Base-by-base conservation (phyloP, 1,284 basidiomycete genomes). In the Apiotrichum gamsii region DNA sequence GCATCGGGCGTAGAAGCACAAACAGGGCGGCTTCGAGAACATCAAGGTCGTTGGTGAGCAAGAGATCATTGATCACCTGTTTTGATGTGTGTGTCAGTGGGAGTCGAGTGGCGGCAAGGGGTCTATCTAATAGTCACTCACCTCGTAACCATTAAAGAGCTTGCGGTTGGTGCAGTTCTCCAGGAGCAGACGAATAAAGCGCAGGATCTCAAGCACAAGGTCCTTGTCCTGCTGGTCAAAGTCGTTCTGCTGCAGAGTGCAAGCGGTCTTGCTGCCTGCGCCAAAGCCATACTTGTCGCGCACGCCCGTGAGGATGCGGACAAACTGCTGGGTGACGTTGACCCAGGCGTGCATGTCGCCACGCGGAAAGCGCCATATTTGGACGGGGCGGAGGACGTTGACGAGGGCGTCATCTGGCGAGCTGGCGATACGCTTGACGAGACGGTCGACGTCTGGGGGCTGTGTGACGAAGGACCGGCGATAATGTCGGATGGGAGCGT, bases 141-240 rank as follows among this genome's bases (percentile, higher is more conserved):
- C 93, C 70, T 99, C 95, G 70, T 96, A 98, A 3, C 91, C 96
- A 52, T 82, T 84, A 74, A 88, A 99, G 51, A 93, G 86, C 77
- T 97, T 98, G 65, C 95, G 80, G 68, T 95, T 98, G 39, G 94
- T 98, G 50, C 93, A 95, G 71, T 97, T 97, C 75, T 98, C 95
- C 63, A 99, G 76, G 43, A 99, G 75, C 37, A 98, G 75, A 45
- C 88, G 80, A 71, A 90, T 83, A 60, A 98, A 94, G 58, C 83
- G 78, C 49, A 99, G 79, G 54, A 98, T 84, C 64, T 87, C 83
- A 53, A 84, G 81, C 14, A 95, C 69, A 3, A 84, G 77, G 51
- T 79, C 80, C 77, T 91, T 94, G 33, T 84, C 84, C 36, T 78
- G 72, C 0, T 84, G 81, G 1, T 82, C 82, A 66, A 98, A 96